phyloP scores from a whole-genome alignment of 2,329 filamentous ascomycete genomes.

The Verticillium isaacii region DNA sequence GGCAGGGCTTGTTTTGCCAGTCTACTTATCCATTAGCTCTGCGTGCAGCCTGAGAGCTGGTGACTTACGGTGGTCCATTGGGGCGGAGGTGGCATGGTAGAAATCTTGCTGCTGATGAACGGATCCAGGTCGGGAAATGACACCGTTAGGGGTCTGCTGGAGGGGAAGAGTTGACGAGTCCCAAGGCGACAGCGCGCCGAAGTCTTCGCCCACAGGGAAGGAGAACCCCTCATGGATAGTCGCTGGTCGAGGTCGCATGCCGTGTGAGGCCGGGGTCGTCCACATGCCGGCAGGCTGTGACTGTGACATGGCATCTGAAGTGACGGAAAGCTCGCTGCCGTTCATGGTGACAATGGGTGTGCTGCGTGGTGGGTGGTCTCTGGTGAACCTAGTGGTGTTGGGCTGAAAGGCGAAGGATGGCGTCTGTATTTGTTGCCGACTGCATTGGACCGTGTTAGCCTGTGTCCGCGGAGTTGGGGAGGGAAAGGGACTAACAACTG shows the following conservation, averaged over 20 bases:
- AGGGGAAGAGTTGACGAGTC: constrained; percentile 50
- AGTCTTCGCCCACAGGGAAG: constrained; percentile 52
- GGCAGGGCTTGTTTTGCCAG: constrained; percentile 52
- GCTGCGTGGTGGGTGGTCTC: constrained; percentile 38
- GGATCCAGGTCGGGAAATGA: constrained; percentile 48
- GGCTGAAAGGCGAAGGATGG: constrained; percentile 42
- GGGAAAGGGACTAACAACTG: constrained; percentile 42
- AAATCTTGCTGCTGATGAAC: constrained; percentile 48
- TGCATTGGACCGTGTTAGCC: constrained; percentile 33
- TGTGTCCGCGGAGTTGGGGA: constrained; percentile 15
- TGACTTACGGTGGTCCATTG: constrained; percentile 44
- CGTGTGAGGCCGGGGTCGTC: constrained; percentile 50
- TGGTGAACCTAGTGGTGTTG: constrained; percentile 35
- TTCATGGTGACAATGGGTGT: constrained; percentile 45
- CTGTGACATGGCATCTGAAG: constrained; percentile 29
- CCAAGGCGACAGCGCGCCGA: constrained; percentile 49
- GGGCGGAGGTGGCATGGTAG: constrained; percentile 39
- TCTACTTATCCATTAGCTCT: constrained; percentile 6
- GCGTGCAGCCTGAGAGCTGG: not conserved
- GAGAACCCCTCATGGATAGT: constrained; percentile 59
- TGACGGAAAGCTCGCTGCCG: constrained; percentile 41
- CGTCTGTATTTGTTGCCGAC: constrained; percentile 43
- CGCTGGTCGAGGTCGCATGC: constrained; percentile 47
- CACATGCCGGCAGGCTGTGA: constrained; percentile 36
- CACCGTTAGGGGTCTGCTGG: constrained; percentile 45